phyloP scores from a whole-genome alignment of 2,329 filamentous ascomycete genomes.

The Aspergillus arachidicola region DNA sequence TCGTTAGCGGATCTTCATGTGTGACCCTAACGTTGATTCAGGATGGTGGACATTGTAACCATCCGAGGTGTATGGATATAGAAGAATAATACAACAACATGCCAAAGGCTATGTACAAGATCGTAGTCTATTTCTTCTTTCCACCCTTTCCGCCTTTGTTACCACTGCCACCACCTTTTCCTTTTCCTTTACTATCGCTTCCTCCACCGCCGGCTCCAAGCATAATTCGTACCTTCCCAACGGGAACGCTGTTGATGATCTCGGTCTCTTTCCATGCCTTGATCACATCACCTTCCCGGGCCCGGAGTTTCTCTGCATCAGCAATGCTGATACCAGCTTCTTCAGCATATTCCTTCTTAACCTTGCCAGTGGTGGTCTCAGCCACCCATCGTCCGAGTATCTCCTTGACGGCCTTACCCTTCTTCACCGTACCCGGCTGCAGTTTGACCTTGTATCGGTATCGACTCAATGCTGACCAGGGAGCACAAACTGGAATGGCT shows the following conservation, averaged over 20 bases:
- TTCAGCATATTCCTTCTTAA: conserved; percentile 58
- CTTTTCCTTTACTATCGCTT: conserved; percentile 41
- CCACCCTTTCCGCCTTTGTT: conserved; percentile 37
- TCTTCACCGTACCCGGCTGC: conserved; percentile 86
- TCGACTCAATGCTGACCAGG: conserved; percentile 63
- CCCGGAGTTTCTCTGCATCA: conserved; percentile 78
- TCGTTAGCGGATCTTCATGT: not conserved
- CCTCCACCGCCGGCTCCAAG: conserved; percentile 54
- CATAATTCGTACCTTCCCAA: conserved; percentile 79
- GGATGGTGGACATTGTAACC: not conserved
- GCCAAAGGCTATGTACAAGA: not conserved
- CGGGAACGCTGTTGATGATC: conserved; percentile 76
- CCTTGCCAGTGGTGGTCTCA: conserved; percentile 55
- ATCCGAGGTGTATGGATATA: not conserved
- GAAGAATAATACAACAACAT: not conserved
- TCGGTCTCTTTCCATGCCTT: conserved; percentile 80
- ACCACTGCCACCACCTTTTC: conserved; percentile 36
- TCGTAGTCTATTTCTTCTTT: conserved; percentile 41
- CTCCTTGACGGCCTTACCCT: conserved; percentile 91
- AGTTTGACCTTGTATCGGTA: conserved; percentile 96
- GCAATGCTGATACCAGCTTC: conserved; percentile 52
- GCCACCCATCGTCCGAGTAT: conserved; percentile 79
- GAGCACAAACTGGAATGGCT: conserved; percentile 64
- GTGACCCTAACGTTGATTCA: not conserved
- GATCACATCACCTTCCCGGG: conserved; percentile 81